phyloP scores from a whole-genome alignment of 148 eudicot species.

The Talinum fruticosum region DNA sequence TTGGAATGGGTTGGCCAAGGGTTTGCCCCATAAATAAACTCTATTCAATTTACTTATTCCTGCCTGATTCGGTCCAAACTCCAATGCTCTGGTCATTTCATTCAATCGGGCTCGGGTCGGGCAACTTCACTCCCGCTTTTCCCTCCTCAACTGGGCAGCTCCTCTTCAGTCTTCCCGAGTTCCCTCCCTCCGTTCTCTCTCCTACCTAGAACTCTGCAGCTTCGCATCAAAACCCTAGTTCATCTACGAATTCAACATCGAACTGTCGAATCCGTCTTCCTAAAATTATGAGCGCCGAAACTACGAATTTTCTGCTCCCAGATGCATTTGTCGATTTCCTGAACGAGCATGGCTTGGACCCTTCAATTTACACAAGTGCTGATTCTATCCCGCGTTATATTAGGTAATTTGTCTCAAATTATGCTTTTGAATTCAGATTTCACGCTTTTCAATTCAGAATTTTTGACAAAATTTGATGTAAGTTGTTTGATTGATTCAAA shows the following conservation, averaged over 20 bases:
- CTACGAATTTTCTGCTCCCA: constrained; percentile 43
- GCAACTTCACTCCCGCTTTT: not conserved
- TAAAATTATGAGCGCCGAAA: not conserved
- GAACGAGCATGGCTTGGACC: constrained; percentile 62
- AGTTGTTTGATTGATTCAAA: not conserved
- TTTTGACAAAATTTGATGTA: not conserved
- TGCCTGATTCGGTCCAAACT: too few species aligned
- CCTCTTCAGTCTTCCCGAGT: not conserved
- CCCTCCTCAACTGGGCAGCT: too few species aligned
- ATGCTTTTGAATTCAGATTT: not conserved
- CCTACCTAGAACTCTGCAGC: too few species aligned
- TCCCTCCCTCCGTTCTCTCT: too few species aligned
- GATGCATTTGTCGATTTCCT: constrained; percentile 77
- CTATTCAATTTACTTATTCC: too few species aligned
- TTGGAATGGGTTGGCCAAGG: too few species aligned
- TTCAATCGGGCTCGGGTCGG: constrained; percentile 3
- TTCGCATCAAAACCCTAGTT: constrained; percentile 14
- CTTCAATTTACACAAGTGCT: constrained; percentile 50
- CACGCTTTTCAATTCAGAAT: not conserved
- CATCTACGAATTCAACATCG: not conserved
- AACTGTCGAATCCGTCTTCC: too few species aligned
- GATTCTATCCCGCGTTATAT: constrained; percentile 74
- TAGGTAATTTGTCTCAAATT: constrained; percentile 41
- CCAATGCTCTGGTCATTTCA: too few species aligned
- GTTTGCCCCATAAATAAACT: too few species aligned